phyloP scores from a whole-genome alignment of 176 grass and related monocot species.

The Oryza longistaminata region DNA sequence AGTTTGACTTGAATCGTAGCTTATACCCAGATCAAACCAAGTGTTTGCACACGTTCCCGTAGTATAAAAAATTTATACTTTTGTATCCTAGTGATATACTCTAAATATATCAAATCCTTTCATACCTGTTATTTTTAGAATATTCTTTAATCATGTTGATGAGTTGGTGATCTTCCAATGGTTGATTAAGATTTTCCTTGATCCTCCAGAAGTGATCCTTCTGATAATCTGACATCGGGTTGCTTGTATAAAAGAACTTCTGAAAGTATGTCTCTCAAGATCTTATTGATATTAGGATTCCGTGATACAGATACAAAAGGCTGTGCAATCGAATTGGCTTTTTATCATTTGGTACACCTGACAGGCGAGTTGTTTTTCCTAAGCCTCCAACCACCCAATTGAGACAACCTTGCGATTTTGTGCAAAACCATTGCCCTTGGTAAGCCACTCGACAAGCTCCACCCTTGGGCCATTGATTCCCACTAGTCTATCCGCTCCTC shows the following conservation, averaged over 20 bases:
- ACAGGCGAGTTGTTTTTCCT: conserved; percentile 44
- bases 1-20: no score
- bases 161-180: conserved; percentile 4
- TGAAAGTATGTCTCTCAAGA: conserved; percentile 6
- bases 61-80: no score
- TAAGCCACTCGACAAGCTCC: conserved; percentile 13
- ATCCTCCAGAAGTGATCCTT: background rate
- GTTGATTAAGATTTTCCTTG: no score
- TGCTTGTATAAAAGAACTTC: conserved; percentile 19
- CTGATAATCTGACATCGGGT: background rate
- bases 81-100: no score
- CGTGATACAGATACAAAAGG: conserved; percentile 24
- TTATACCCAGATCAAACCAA: no score
- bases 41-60: no score
- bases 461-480: conserved; percentile 19
- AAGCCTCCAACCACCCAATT: conserved; percentile 38
- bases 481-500: conserved; percentile 31
- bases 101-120: background rate
- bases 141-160: conserved; percentile 16
- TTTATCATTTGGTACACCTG: conserved; percentile 25
- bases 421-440: background rate
- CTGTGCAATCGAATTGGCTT: conserved; percentile 23
- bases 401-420: conserved; percentile 18
- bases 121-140: conserved; percentile 29
- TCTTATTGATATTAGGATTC: conserved; percentile 17